A percentile compares a stretch with the other conserved stretches of the same genome.
phyloP scores from a whole-genome alignment of 768 basidiomycete genomes.

The Auriscalpium vulgare region DNA sequence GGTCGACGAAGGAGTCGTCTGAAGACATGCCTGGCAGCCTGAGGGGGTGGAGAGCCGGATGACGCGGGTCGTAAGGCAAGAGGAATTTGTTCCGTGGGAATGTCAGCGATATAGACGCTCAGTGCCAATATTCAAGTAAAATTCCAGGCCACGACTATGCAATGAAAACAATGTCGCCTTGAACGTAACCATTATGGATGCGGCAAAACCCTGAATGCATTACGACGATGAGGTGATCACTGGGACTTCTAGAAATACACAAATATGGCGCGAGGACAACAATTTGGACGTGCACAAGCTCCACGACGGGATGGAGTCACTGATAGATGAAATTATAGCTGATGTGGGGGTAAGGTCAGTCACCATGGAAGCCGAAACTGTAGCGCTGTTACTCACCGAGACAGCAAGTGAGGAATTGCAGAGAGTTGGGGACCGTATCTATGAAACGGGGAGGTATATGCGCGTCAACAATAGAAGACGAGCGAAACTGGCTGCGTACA shows the following conservation, averaged over 20 bases:
- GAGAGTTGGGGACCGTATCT: conserved; percentile 91
- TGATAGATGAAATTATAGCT: conserved; percentile 29
- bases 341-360: neutral
- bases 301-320: neutral
- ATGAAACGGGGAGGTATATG: neutral
- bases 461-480: neutral
- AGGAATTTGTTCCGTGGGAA: too few relatives aligned
- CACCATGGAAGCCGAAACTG: neutral
- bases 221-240: too few relatives aligned
- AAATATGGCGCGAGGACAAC: too few relatives aligned
- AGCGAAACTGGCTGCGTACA: conserved; percentile 11
- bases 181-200: too few relatives aligned
- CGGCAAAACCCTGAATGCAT: neutral
- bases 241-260: too few relatives aligned
- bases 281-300: too few relatives aligned
- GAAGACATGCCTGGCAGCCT: conserved; percentile 20
- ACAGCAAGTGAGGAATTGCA: conserved; percentile 87
- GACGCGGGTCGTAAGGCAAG: too few relatives aligned
- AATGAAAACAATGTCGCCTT: too few relatives aligned
- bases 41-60: neutral
- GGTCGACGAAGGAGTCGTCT: conserved; percentile 41
- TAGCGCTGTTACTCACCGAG: conserved; percentile 42
- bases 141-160: too few relatives aligned
- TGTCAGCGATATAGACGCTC: too few relatives aligned
- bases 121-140: too few relatives aligned